Evolutionary conservation across 345 rosid species (phyloP), one percentile per base, ranked within the genome.

Genomic region (Excoecaria cochinchinensis): DNA sequence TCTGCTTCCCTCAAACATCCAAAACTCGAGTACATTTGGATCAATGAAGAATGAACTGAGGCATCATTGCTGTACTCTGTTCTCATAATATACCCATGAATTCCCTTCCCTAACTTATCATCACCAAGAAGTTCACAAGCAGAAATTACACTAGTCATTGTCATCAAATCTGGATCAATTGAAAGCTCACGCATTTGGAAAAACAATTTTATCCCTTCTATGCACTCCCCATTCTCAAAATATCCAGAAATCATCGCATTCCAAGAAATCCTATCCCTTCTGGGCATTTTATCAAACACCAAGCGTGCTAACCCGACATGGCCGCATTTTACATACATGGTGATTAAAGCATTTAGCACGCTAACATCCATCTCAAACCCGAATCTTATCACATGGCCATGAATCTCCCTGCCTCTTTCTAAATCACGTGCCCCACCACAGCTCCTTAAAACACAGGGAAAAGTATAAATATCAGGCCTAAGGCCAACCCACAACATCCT

Each of bases 211-310:
- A 95, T 74, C 65, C 97, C 97, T 82, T 86, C 85, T 44, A 82
- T 66, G 73, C 88, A 89, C 71, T 89, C 84, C 38, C 81, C 88
- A 67, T 95, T 95, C 89, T 92, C 94, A 59, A 95, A 88, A 75
- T 85, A 89, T 50, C 99, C 99, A 0, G 94, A 88, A 72, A 91
- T 95, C 85, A 92, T 92, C 0, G 97, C 99, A 87, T 92, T 95
- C 95, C 97, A 92, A 7, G 98, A 92, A 77, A 94, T 94, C 71
- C 85, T 87, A 85, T 94, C 99, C 78, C 91, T 90, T 50, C 69
- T 81, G 70, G 70, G 76, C 98, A 89, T 92, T 79, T 84, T 79
- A 80, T 90, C 94, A 76, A 92, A 95, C 83, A 95, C 61, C 78
- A 76, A 67, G 72, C 89, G 68, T 1, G 97, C 97, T 36, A 78